These are phyloP conservation scores for Malania oleifera DNA, from an alignment of 164 flowering plant genomes.

Conservation along the genomic window DNA sequence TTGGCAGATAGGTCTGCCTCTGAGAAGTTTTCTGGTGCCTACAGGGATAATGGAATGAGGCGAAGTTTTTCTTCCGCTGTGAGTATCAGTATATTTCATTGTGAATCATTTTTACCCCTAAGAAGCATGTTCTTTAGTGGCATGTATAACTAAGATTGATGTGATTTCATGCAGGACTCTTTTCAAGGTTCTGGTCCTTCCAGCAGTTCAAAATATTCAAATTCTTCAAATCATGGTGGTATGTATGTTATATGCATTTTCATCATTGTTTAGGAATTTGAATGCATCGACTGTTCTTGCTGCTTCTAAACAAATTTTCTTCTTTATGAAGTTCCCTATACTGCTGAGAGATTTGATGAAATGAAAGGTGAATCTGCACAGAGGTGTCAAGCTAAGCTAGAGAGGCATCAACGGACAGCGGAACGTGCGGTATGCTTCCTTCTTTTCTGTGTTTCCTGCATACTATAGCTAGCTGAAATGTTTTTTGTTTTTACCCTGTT, in stretches of 20 bases:
- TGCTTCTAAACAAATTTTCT: conserved; percentile 3
- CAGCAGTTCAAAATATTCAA: conserved; percentile 29
- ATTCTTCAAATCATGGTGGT: conserved; percentile 35
- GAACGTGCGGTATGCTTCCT: conserved; percentile 51
- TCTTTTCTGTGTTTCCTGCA: not conserved
- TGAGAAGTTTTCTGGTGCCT: conserved; percentile 18
- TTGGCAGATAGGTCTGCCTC: conserved; percentile 25
- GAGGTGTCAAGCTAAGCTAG: conserved; percentile 46
- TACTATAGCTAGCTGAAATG: no score
- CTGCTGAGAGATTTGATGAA: conserved; percentile 29
- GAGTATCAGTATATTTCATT: conserved; percentile 16
- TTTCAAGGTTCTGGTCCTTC: conserved; percentile 30
- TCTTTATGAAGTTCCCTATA: conserved; percentile 13
- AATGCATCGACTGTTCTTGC: not conserved
- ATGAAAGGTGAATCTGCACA: conserved; percentile 37
- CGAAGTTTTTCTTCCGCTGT: conserved; percentile 29
- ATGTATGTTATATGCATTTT: conserved; percentile 11
- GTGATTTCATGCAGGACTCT: conserved; percentile 28
- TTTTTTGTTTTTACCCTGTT: no score
- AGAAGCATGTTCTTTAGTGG: conserved; percentile 1
- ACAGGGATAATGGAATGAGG: conserved; percentile 18
- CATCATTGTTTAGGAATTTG: not conserved
- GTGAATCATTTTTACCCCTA: not conserved
- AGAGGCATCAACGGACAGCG: conserved; percentile 44
- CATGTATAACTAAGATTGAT: not conserved